phyloP scores from a whole-genome alignment of 1,139 yeast genomes.

The Geotrichum phurueaensis region DNA sequence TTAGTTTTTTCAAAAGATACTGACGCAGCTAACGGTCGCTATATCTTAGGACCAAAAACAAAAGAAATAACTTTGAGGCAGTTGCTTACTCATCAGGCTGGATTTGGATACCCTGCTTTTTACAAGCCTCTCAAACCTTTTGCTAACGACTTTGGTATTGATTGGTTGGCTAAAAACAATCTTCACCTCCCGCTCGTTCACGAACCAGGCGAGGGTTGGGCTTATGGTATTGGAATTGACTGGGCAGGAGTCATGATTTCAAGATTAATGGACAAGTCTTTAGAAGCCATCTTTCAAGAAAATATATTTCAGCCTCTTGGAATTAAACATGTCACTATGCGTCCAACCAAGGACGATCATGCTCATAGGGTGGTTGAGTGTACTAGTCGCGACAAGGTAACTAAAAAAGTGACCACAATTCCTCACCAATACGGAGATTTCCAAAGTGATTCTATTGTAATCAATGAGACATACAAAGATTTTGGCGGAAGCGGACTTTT shows the following conservation, averaged over 20 bases:
- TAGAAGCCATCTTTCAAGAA: background rate
- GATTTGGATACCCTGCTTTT: slow-evolving; percentile 28
- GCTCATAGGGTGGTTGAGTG: slow-evolving; percentile 6
- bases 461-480: too few species aligned
- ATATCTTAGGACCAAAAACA: slow-evolving; percentile 26
- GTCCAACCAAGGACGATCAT: background rate
- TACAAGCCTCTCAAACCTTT: slow-evolving; percentile 23
- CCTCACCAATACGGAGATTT: background rate
- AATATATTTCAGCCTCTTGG: slow-evolving; percentile 3
- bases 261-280: background rate
- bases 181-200: slow-evolving; percentile 39
- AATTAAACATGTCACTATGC: background rate
- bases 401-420: background rate
- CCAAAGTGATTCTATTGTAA: slow-evolving; percentile 33
- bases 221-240: slow-evolving; percentile 48
- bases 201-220: slow-evolving; percentile 51
- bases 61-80: slow-evolving; percentile 33
- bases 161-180: slow-evolving; percentile 21
- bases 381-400: slow-evolving; percentile 2
- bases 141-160: slow-evolving; percentile 7
- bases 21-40: slow-evolving; percentile 32
- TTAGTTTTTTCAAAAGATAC: slow-evolving; percentile 31
- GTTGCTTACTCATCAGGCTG: slow-evolving; percentile 44
- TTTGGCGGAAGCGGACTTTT: slow-evolving; percentile 42
- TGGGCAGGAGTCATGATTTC: slow-evolving; percentile 48